Evolutionary conservation across 768 basidiomycete species (phyloP), one percentile per base, ranked within the genome.

Genomic region (Phaffia tasmanica): DNA sequence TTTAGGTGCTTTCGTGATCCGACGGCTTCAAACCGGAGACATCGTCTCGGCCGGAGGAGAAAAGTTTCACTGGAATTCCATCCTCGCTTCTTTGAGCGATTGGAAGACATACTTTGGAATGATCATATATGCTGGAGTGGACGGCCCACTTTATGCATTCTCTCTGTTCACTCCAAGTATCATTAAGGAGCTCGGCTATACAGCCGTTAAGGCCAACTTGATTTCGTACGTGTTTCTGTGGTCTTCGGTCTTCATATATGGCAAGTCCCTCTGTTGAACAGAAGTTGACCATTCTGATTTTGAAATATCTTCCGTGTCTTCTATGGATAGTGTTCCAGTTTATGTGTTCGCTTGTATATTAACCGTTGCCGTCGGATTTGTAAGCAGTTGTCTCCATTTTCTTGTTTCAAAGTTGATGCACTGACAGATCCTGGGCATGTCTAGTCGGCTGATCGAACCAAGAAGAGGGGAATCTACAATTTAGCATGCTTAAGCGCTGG

Each of bases 131-230:
- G 42, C 53, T 25, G 67, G 65, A 16, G 76, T 75, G 55, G 84
- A 84, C 72, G 84, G 80, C 76, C 86, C 87, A 0, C 75, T 89
- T 55, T 89, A 88, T 70, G 85, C 87, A 0, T 87, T 88, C 75
- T 80, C 86, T 25, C 76, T 88, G 55, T 89, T 89, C 79, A 77
- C 87, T 63, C 87, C 87, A 0, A 86, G 83, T 53, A 88, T 89
- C 72, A 88, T 88, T 74, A 84, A 81, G 67, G 57, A 64, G 15
- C 57, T 71, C 21, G 85, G 86, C 9, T 88, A 79, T 74, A 76
- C 77, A n/a, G 85, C 86, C 3, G 87, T 86, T 0, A 80, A 80
- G 0, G 87, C 88, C 9, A 88, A 89, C 74, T 78, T 89, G 51
- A 75, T 89, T 63, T 86, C 85, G 3, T 55, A 53, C 35, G 35